Conservation (phyloP, 495 filamentous ascomycete species). For the Tuber magnatum region DNA sequence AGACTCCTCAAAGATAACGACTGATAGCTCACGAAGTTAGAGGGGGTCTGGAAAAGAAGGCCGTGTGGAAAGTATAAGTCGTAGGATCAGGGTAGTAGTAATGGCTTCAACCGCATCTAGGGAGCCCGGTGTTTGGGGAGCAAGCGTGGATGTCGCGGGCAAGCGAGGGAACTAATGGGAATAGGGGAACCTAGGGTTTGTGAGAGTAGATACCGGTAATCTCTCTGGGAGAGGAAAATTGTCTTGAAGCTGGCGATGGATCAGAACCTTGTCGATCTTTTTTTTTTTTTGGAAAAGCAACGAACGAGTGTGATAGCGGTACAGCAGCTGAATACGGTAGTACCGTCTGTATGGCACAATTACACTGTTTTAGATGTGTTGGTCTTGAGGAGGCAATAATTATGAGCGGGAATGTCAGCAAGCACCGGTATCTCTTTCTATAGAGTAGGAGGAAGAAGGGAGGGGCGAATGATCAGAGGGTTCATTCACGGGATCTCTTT, state of each 20-base stretch:
- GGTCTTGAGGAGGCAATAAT: not conserved
- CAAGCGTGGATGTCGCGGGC: not conserved
- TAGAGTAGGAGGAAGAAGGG: not conserved
- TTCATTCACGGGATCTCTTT: not conserved
- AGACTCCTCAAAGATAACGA: not conserved
- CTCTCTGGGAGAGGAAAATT: not conserved
- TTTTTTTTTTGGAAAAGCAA: not conserved
- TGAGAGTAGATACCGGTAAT: not conserved
- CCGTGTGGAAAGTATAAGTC: not conserved
- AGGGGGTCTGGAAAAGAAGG: not conserved
- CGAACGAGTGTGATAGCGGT: not conserved
- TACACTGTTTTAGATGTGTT: not conserved
- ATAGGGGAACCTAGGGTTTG: not conserved
- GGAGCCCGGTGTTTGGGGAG: not conserved
- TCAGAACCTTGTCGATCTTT: not conserved
- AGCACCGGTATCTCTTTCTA: not conserved
- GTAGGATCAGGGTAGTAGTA: not conserved
- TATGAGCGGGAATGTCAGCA: not conserved
- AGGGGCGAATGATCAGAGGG: not conserved
- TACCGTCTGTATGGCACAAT: not conserved
- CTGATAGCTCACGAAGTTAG: not conserved
- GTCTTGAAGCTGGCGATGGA: not conserved
- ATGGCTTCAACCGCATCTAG: not conserved
- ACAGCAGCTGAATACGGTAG: not conserved
- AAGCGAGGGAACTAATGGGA: not conserved